Conservation (phyloP, 257 asterid genomes). For the Ilex asprella region DNA sequence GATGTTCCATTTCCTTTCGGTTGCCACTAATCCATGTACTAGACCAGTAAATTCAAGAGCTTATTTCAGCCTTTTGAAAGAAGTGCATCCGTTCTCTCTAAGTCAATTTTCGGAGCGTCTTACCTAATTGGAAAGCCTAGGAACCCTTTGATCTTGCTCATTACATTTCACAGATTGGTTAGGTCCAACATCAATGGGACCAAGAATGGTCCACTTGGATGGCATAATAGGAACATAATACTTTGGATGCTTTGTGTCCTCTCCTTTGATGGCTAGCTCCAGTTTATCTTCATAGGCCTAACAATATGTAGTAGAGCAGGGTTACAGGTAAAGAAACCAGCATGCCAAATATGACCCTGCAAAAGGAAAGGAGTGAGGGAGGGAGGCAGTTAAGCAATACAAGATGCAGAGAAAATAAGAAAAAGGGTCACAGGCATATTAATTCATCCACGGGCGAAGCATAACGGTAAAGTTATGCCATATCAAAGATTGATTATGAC, state of each 20-base stretch:
- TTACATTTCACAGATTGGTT: slow-evolving; percentile 1
- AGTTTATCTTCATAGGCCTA: slow-evolving; percentile 34
- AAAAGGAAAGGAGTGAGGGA: slow-evolving; percentile 4
- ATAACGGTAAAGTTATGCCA: neutral
- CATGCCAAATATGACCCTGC: slow-evolving; percentile 73
- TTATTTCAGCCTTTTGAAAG: neutral
- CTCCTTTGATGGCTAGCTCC: neutral
- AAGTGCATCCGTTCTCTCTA: neutral
- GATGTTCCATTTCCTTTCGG: slow-evolving; percentile 19
- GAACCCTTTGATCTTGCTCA: neutral
- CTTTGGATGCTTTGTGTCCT: neutral
- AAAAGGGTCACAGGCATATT: neutral
- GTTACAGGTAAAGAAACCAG: slow-evolving; percentile 60
- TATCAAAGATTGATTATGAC: neutral
- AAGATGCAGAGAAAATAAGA: neutral
- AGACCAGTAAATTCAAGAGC: neutral
- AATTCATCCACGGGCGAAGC: too few species aligned
- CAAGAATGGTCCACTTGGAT: neutral
- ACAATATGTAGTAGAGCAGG: slow-evolving; percentile 41
- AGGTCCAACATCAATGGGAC: slow-evolving; percentile 9
- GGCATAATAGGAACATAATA: too few species aligned
- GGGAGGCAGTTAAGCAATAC: neutral
- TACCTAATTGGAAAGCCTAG: neutral
- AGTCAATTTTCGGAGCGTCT: neutral
- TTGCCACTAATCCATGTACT: slow-evolving; percentile 13